These are phyloP conservation scores for Verticillium longisporum DNA, from an alignment of 2,329 filamentous ascomycete species.

Conservation along the genomic window DNA sequence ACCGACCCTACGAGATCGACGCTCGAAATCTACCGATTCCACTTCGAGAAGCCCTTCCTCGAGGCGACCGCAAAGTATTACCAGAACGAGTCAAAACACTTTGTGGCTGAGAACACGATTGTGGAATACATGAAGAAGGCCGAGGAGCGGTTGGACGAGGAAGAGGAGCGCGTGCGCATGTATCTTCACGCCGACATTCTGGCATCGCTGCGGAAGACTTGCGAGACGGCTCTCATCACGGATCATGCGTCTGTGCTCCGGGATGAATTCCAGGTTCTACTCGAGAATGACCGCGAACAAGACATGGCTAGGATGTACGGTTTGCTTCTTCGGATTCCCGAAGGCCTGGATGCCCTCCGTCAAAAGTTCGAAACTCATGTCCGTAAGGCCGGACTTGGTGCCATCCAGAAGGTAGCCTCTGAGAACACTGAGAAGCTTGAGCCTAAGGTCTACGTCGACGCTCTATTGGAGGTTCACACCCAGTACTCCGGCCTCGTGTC, in stretches of 20 bases:
- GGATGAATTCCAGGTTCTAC: conserved; percentile 89
- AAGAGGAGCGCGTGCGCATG: conserved; percentile 86
- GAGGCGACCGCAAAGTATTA: conserved; percentile 81
- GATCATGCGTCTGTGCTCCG: conserved; percentile 80
- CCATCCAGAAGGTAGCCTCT: conserved; percentile 83
- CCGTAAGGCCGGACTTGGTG: conserved; percentile 77
- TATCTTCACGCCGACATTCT: conserved; percentile 91
- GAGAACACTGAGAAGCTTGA: conserved; percentile 84
- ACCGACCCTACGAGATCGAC: conserved; percentile 89
- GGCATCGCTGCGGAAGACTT: conserved; percentile 74
- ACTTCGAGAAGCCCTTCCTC: conserved; percentile 92
- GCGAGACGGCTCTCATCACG: conserved; percentile 82
- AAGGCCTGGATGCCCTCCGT: conserved; percentile 83
- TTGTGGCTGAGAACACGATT: conserved; percentile 92
- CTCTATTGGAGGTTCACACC: conserved; percentile 86
- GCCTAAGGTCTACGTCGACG: conserved; percentile 94
- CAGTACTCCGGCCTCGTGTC: conserved; percentile 90
- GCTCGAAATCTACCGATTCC: conserved; percentile 85
- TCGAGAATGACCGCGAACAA: conserved; percentile 91
- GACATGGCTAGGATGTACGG: conserved; percentile 97
- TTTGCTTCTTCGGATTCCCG: conserved; percentile 79
- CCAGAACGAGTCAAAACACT: conserved; percentile 83
- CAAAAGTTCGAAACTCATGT: conserved; percentile 89
- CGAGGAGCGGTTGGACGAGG: conserved; percentile 79
- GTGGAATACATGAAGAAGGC: conserved; percentile 99